These are phyloP conservation scores for Neurospora sp. DNA, from an alignment of 495 filamentous ascomycete genomes.

Conservation along the genomic window DNA sequence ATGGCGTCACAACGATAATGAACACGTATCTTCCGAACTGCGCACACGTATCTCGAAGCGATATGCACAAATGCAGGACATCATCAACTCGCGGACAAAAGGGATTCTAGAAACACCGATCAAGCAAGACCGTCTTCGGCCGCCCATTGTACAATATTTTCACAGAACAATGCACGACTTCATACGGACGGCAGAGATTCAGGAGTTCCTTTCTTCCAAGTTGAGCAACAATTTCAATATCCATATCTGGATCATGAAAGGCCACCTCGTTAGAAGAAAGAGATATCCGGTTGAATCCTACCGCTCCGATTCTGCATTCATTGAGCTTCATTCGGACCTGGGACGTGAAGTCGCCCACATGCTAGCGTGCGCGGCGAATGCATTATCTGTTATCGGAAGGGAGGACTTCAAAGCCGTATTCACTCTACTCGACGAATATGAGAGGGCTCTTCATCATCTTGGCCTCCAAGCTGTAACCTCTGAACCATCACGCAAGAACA, in stretches of 20 bases:
- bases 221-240: neutral
- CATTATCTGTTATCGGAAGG: neutral
- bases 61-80: neutral
- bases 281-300: neutral
- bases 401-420: neutral
- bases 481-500: neutral
- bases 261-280: neutral
- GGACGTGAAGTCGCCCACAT: neutral
- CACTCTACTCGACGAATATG: neutral
- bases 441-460: neutral
- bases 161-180: neutral
- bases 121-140: neutral
- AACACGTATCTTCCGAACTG: neutral
- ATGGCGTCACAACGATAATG: neutral
- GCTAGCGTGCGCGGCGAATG: neutral
- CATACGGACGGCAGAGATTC: neutral
- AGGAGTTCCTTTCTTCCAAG: neutral
- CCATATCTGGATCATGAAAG: neutral
- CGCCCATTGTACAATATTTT: neutral
- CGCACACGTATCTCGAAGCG: neutral
- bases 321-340: neutral
- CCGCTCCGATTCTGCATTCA: neutral
- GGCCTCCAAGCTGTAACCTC: neutral
- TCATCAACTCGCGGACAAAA: neutral
- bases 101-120: neutral